Evolutionary conservation across 257 asterid genomes (phyloP), one percentile per base, ranked within the genome.

Genomic region (Datura wrightii): DNA sequence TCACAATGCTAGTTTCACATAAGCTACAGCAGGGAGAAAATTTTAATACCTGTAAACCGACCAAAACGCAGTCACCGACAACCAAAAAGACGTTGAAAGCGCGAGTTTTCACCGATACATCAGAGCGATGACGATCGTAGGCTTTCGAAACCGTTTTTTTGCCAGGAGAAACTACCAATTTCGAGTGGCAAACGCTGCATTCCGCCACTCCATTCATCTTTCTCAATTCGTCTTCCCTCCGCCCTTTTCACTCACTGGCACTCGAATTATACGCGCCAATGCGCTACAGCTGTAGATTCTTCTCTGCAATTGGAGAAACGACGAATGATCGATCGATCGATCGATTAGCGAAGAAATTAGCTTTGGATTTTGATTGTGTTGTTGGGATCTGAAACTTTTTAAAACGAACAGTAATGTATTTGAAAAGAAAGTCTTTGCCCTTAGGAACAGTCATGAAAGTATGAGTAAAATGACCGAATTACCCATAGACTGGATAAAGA

Each of bases 141-240:
- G 92, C 90, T 85, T 89, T 89, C 48, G 89, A 86, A 16, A 87
- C 84, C 1, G 87, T 71, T 69, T 69, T 72, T 52, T 89, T 46
- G 76, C 34, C 31, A 58, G 89, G 89, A 14, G 90, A 83, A 86
- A 85, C 84, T 37, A 18, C 56, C 85, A 89, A 74, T 83, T 89
- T 89, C 44, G 92, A 87, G 84, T 84, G 92, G 87, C 92, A 87
- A 79, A 89, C 90, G 84, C 89, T 89, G 88, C 92, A 89, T 80
- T 89, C 92, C 87, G 60, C 86, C 86, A 86, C 72, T 84, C 87
- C 90, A 46, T 89, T 86, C 92, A 83, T 87, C 18, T 67, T 74
- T 82, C 79, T 37, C 84, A 10, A 15, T 41, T 31, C 70, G 41
- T 10, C 10, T 65, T 39, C 42, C 42, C 42, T 39, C 42, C 42